Evolutionary conservation across 768 basidiomycete species (phyloP), one percentile per base, ranked within the genome.

Genomic region (Macrolepiota albuminosa): DNA sequence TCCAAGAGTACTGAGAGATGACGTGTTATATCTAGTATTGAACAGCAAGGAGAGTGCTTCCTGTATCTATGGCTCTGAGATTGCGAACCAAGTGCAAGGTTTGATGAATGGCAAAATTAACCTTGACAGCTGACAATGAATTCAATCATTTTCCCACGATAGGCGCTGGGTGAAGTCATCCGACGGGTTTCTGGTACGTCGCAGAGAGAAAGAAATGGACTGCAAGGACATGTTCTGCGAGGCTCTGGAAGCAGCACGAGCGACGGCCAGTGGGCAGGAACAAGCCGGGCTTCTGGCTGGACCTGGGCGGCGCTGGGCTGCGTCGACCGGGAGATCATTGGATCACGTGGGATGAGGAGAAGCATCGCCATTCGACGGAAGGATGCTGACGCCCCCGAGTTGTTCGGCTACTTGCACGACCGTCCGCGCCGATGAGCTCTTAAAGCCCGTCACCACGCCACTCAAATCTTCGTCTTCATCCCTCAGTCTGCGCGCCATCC

Each of bases 161-260:
- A 56, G 55, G 55, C 55, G 55, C 55, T 56, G 43, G 43, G 46
- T 56, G 55, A 56, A 56, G 55, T 56, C 55, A 56, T 56, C 21
- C 31, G 14, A 29, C 10, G 4, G 4, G 29, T 29, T 29, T 29
- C 3, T 29, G 29, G 3, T 29, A 2, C 4, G 29, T 29, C 29
- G 29, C 29, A 29, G 29, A 29, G 39, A 2, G 40, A 18, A 8
- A 34, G 34, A 34, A 29, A 29, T 2, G 29, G 29, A 29, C 21
- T 29, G 29, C 29, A 29, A 29, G 29, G 29, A 4, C 29, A 29
- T 29, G 29, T 29, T 29, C 29, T 29, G 29, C 29, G 29, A 29
- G 29, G 29, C 29, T 29, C 29, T 29, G 29, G 39, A 7, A 6
- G 13, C 37, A 14, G 37, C 3, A 4, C 3, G 0, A 6, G 4